These are phyloP conservation scores for Tetraselmis chui DNA, from an alignment of 139 green algal species.

Conservation along the genomic window DNA sequence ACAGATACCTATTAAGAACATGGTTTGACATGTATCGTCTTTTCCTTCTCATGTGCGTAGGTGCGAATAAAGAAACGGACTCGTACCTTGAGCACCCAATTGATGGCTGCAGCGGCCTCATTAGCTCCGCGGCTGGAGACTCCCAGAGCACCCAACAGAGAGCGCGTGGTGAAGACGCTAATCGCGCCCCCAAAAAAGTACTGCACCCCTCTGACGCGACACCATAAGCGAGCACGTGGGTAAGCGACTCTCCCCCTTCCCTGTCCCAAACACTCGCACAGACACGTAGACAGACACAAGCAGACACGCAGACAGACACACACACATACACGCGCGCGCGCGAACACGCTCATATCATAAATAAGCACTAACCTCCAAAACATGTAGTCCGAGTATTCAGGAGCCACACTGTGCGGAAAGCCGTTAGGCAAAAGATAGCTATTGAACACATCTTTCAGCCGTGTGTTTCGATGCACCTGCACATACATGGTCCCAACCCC, in stretches of 20 bases:
- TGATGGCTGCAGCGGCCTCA: slow-evolving; percentile 73
- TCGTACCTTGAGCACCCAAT: slow-evolving; percentile 64
- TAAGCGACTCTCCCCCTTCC: too few species aligned
- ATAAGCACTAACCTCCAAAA: too few species aligned
- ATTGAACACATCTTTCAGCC: background rate
- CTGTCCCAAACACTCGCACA: too few species aligned
- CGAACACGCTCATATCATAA: too few species aligned
- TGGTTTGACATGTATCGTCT: background rate
- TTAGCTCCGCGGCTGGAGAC: slow-evolving; percentile 39
- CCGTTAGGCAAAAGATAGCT: slow-evolving; percentile 52
- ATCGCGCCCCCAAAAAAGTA: slow-evolving; percentile 83
- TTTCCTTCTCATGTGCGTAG: background rate
- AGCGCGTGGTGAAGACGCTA: slow-evolving; percentile 46
- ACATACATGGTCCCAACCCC: background rate
- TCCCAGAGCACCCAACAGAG: slow-evolving; percentile 65
- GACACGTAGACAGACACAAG: too few species aligned
- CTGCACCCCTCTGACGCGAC: too few species aligned
- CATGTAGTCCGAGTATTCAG: slow-evolving; percentile 79
- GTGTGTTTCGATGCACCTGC: background rate
- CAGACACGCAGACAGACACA: too few species aligned
- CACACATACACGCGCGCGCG: too few species aligned
- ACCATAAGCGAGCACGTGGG: too few species aligned
- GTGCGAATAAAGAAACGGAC: too few species aligned
- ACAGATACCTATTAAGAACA: slow-evolving; percentile 1
- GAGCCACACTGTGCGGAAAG: slow-evolving; percentile 66